Percentiles rank a stretch among this genome's conserved stretches.
phyloP scores from a whole-genome alignment of 305 asterid species.

The Fraxinus sp. region DNA sequence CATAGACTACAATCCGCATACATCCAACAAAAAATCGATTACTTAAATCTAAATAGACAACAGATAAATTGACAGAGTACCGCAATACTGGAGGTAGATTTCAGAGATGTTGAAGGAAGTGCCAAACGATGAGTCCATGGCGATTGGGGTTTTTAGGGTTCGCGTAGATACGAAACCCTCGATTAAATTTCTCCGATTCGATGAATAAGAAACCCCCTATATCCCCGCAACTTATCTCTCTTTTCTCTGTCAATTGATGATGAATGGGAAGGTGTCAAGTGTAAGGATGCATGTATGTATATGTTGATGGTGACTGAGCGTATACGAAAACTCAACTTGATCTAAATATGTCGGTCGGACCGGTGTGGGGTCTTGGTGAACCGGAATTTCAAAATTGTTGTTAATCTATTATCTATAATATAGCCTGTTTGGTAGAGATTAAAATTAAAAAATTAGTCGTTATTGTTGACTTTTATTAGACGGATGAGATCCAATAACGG shows the following conservation, averaged over 20 bases:
- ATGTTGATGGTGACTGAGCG: not conserved
- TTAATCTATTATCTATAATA: too few species aligned
- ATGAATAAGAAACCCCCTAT: constrained; percentile 21
- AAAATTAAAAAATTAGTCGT: too few species aligned
- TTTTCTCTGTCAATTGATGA: not conserved
- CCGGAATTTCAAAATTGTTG: not conserved
- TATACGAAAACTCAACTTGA: not conserved
- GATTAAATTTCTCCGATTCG: constrained; percentile 15
- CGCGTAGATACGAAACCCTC: constrained; percentile 34
- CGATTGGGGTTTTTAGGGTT: constrained; percentile 25
- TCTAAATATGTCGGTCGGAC: not conserved
- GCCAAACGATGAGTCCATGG: constrained; percentile 49
- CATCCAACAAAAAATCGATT: constrained; percentile 20
- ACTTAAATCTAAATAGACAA: not conserved
- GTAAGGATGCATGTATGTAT: not conserved
- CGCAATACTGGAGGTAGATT: constrained; percentile 66
- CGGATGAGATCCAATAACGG: too few species aligned
- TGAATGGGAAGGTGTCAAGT: not conserved
- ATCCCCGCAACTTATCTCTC: constrained; percentile 1
- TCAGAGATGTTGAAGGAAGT: constrained; percentile 48
- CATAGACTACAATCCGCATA: not conserved
- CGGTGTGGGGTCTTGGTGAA: not conserved
- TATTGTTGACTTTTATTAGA: too few species aligned
- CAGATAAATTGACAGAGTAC: constrained; percentile 31
- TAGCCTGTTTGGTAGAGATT: too few species aligned